phyloP scores from a whole-genome alignment of 768 basidiomycete genomes.

The Lentinula guzmanii region DNA sequence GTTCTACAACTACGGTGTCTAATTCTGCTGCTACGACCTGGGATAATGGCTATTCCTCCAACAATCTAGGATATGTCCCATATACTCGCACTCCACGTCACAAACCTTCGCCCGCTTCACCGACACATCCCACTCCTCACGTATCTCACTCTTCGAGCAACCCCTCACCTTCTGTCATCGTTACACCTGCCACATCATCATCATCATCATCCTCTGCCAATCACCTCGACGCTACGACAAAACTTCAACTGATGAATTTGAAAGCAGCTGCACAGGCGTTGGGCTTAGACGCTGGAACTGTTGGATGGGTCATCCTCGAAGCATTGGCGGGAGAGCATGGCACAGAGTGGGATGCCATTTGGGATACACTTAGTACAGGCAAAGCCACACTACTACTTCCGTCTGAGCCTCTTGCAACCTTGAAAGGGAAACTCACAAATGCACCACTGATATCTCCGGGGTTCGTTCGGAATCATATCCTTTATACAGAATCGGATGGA shows the following conservation, averaged over 20 bases:
- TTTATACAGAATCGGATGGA: constrained; percentile 28
- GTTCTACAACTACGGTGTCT: constrained; percentile 20
- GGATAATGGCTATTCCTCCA: constrained; percentile 16
- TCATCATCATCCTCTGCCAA: constrained; percentile 38
- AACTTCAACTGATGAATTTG: constrained; percentile 66
- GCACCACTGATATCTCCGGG: constrained; percentile 54
- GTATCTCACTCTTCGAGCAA: constrained; percentile 13
- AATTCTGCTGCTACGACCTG: constrained; percentile 20
- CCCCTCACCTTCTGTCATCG: constrained; percentile 23
- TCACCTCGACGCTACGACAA: constrained; percentile 58
- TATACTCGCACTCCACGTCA: constrained; percentile 63
- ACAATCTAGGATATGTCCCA: constrained; percentile 53
- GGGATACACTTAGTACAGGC: constrained; percentile 53
- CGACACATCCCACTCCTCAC: constrained; percentile 14
- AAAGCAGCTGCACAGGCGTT: constrained; percentile 67
- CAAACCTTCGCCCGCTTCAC: constrained; percentile 24
- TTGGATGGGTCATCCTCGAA: constrained; percentile 79
- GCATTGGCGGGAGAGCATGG: constrained; percentile 51
- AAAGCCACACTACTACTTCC: constrained; percentile 87
- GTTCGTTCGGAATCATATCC: constrained; percentile 79
- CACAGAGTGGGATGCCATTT: constrained; percentile 68
- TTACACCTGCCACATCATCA: constrained; percentile 39
- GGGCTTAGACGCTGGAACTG: constrained; percentile 54
- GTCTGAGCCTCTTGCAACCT: constrained; percentile 42
- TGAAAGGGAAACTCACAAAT: constrained; percentile 19